Base-by-base conservation (phyloP, 2,329 filamentous ascomycete genomes). In the Hypocrella siamensis region DNA sequence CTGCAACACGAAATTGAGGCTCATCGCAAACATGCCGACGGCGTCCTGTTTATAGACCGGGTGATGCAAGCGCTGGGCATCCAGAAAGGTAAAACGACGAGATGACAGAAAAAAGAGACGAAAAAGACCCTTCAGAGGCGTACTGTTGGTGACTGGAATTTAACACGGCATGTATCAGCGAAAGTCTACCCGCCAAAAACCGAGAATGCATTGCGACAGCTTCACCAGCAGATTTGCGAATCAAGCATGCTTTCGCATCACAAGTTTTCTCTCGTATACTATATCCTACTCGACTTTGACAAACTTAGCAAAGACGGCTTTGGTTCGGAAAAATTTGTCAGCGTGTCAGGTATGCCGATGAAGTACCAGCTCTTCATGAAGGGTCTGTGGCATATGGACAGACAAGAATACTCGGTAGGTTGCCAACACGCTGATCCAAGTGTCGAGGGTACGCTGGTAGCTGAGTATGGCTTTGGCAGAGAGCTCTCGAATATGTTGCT, bases 181-280 rank as follows among this genome's bases (percentile, higher is more conserved):
- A 79, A 75, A 45, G 55, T 69, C 10, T 93, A 90, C 47, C 84
- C 84, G 27, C 82, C 84, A 1, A 75, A 73, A 46, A 71, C 69
- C 32, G 75, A 79, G 35, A 63, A 61, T 37, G 70, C 74, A 26
- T 65, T 92, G 19, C 70, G 72, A 42, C 68, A 71, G 25, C 65
- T 92, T 5, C 76, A 86, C 54, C 61, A 73, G 38, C 70, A 75
- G 36, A 75, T 93, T 40, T 68, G 75, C 49, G 65, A 72, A 17
- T 70, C 59, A 33, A 60, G 59, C 30, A 73, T 78, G 42, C 69
- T 77, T 6, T 64, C 71, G 33, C 79, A 86, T 51, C 77, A 86
- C 57, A 86, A 86, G 52, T 73, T 85, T 41, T 82, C 83, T 14
- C 67, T 90, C 30, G 63, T 92, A 40, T 92, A 82, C 61, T 93